Conservation (phyloP, 75 land plant species). For the Cryptomeria japonica region DNA sequence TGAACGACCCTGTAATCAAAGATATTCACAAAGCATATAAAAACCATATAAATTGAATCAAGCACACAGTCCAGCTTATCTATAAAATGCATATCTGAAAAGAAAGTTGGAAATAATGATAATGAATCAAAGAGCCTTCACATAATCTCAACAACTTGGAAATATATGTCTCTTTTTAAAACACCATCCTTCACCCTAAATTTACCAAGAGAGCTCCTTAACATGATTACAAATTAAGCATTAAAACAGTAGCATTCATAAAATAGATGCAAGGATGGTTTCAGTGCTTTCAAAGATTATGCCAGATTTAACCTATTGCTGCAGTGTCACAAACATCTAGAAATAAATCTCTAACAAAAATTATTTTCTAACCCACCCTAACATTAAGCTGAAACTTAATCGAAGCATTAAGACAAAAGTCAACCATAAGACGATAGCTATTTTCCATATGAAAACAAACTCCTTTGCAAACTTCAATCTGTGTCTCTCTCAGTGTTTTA, state of each 20-base stretch:
- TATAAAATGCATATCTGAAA: background rate
- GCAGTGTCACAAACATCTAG: background rate
- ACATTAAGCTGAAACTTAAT: too few relatives aligned
- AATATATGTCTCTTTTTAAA: background rate
- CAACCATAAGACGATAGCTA: background rate
- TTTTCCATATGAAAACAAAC: background rate
- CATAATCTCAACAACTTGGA: background rate
- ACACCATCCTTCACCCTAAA: background rate
- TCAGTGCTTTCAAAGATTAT: background rate
- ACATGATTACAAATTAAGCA: background rate
- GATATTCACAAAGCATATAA: background rate
- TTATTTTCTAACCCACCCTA: background rate
- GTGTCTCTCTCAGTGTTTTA: background rate
- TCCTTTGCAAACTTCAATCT: background rate
- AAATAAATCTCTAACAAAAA: background rate
- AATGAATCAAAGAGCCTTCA: background rate
- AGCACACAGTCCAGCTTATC: background rate
- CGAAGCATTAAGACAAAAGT: background rate
- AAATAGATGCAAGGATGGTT: background rate
- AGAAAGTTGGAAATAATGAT: background rate
- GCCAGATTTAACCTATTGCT: background rate
- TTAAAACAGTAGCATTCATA: background rate
- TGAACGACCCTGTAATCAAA: constrained; percentile 64
- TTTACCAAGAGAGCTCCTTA: background rate
- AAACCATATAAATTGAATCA: background rate